Evolutionary conservation across 305 asterid genomes (phyloP).

Genomic region (Solanum hybrid): DNA sequence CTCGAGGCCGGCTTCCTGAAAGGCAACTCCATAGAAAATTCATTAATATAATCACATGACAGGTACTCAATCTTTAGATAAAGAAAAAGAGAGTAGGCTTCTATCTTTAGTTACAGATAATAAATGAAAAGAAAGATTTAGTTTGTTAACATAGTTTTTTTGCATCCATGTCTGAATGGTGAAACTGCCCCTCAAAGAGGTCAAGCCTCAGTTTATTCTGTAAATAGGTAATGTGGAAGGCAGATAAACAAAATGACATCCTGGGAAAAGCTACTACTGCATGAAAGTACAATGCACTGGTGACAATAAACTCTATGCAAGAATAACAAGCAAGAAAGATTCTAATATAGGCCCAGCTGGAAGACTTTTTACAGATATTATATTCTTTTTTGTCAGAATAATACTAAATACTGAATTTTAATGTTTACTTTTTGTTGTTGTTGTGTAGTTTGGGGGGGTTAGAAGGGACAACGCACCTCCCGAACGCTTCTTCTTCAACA

Average conservation of each 20-base stretch:
- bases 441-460: no score
- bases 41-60: slow-evolving; percentile 14
- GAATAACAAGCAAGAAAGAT: neutral
- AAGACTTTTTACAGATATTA: neutral
- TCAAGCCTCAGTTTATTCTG: neutral
- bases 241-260: neutral
- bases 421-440: slow-evolving; percentile 5
- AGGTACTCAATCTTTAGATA: neutral
- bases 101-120: neutral
- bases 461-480: slow-evolving; percentile 50
- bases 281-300: neutral
- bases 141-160: neutral
- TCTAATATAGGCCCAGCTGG: neutral
- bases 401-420: neutral
- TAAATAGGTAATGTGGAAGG: neutral
- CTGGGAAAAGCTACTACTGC: neutral
- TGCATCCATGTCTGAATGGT: neutral
- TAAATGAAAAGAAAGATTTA: neutral
- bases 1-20: slow-evolving; percentile 75
- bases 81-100: neutral
- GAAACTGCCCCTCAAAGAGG: neutral
- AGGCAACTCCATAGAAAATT: slow-evolving; percentile 22
- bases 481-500: slow-evolving; percentile 73
- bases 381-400: neutral
- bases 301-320: slow-evolving; percentile 2